Percentiles rank a stretch among this genome's conserved stretches.
Evolutionary conservation across 148 eudicot genomes (phyloP).

Genomic region (Pharnaceum exiguum): DNA sequence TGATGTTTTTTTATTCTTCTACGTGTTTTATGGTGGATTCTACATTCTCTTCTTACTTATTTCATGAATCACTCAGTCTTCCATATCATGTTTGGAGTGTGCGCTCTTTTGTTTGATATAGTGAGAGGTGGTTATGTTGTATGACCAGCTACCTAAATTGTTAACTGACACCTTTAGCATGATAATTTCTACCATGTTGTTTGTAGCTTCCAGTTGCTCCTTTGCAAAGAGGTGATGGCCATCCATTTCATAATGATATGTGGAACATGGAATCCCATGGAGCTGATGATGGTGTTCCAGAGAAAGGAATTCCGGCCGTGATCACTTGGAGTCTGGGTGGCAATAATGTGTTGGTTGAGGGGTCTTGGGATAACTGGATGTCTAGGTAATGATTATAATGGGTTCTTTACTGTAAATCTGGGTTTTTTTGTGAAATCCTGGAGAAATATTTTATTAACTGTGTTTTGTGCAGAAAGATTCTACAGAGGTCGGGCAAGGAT

Average conservation of each 20-base stretch:
- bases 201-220: constrained; percentile 72
- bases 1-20: too few species aligned
- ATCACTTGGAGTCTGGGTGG: constrained; percentile 87
- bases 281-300: constrained; percentile 36
- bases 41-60: too few species aligned
- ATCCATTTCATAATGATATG: constrained; percentile 29
- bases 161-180: too few species aligned
- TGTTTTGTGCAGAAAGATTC: constrained; percentile 45
- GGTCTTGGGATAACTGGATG: constrained; percentile 91
- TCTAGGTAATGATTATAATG: constrained; percentile 42
- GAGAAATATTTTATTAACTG: constrained; percentile 1
- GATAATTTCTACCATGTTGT: background rate
- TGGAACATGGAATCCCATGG: constrained; percentile 36
- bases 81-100: too few species aligned
- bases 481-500: constrained; percentile 80
- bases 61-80: too few species aligned
- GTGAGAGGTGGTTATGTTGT: too few species aligned
- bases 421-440: background rate
- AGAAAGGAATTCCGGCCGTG: constrained; percentile 68
- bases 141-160: too few species aligned
- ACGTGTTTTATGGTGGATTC: too few species aligned
- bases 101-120: too few species aligned
- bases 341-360: constrained; percentile 70
- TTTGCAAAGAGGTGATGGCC: constrained; percentile 41
- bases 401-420: background rate